Percentiles rank a stretch among this genome's conserved stretches.
Conservation (phyloP, 495 filamentous ascomycete genomes). For the Xylaria telfairii region DNA sequence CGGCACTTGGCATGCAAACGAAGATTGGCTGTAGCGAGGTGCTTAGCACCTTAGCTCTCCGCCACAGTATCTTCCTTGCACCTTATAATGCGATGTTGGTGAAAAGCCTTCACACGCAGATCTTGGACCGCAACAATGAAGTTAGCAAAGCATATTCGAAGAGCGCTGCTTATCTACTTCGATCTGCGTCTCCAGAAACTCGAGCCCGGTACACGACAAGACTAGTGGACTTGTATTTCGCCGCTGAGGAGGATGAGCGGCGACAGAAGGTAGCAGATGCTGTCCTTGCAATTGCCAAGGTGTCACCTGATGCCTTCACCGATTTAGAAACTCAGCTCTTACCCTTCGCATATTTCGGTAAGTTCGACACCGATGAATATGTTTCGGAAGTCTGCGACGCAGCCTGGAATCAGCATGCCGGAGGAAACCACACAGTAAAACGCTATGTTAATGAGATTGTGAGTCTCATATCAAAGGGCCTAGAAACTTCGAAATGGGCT, state of each 20-base stretch:
- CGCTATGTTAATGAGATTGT: slow-evolving; percentile 86
- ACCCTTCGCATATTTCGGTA: slow-evolving; percentile 86
- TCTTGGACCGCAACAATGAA: slow-evolving; percentile 89
- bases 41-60: slow-evolving; percentile 83
- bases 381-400: slow-evolving; percentile 77
- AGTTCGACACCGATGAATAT: slow-evolving; percentile 81
- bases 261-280: slow-evolving; percentile 81
- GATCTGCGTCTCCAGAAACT: slow-evolving; percentile 72
- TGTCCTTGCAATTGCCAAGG: slow-evolving; percentile 77
- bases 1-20: slow-evolving; percentile 85
- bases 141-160: slow-evolving; percentile 85
- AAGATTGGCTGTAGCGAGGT: slow-evolving; percentile 90
- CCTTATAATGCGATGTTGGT: slow-evolving; percentile 81
- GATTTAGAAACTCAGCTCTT: slow-evolving; percentile 74
- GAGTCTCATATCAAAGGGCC: slow-evolving; percentile 64
- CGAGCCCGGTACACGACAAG: slow-evolving; percentile 70
- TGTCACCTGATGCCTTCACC: slow-evolving; percentile 87
- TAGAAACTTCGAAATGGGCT: slow-evolving; percentile 83
- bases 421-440: slow-evolving; percentile 78
- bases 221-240: slow-evolving; percentile 76
- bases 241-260: slow-evolving; percentile 73
- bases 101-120: slow-evolving; percentile 74
- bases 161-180: slow-evolving; percentile 82
- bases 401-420: slow-evolving; percentile 89
- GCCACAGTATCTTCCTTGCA: slow-evolving; percentile 72